Conservation (phyloP, 345 rosid species). For the Leavenworthia alabamica region DNA sequence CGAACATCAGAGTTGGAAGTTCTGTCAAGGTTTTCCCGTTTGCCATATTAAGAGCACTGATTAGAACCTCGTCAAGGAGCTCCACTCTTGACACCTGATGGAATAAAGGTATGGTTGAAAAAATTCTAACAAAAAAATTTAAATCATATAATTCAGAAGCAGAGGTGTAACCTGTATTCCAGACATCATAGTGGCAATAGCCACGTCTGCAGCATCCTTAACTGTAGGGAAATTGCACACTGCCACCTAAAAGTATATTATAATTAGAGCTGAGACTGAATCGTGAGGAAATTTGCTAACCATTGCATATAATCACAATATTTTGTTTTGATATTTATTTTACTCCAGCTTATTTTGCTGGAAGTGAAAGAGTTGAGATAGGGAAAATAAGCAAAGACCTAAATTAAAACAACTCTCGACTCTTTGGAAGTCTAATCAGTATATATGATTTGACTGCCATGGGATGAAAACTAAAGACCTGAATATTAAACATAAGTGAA, state of each 20-base stretch:
- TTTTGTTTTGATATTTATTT: no score
- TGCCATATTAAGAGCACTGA: constrained; percentile 79
- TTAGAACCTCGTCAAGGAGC: constrained; percentile 81
- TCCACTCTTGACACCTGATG: constrained; percentile 82
- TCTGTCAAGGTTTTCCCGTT: constrained; percentile 75
- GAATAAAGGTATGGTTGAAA: constrained; percentile 14
- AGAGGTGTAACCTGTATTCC: constrained; percentile 68
- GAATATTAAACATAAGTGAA: neutral
- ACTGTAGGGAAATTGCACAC: constrained; percentile 85
- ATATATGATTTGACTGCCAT: no score
- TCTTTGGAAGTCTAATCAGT: no score
- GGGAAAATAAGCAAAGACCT: no score
- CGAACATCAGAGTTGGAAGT: constrained; percentile 89
- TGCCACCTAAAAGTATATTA: constrained; percentile 62
- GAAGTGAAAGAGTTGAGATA: no score
- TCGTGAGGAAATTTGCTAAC: neutral
- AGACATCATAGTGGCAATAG: constrained; percentile 75
- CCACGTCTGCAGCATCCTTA: constrained; percentile 97
- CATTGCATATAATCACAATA: neutral
- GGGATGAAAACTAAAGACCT: no score
- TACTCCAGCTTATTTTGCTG: no score
- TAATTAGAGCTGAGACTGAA: neutral
- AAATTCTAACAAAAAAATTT: neutral
- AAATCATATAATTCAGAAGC: neutral
- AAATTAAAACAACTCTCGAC: no score